Percentiles rank a stretch among this genome's conserved stretches.
phyloP scores from a whole-genome alignment of 2,329 filamentous ascomycete species.

The Cercospora janseana region DNA sequence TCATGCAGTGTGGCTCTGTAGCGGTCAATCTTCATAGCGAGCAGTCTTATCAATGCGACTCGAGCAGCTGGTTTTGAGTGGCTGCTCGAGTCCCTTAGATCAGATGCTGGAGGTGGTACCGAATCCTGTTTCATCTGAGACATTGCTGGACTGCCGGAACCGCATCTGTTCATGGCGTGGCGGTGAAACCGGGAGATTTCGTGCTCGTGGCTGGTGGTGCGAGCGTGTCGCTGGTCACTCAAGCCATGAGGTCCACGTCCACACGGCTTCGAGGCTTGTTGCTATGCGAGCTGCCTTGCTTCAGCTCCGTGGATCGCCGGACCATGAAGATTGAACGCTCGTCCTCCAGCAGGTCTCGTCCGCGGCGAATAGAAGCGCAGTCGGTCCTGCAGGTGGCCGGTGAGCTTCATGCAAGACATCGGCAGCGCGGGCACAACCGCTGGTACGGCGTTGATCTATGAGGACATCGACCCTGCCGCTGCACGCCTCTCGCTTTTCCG shows the following conservation, averaged over 20 bases:
- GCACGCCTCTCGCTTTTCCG: slow-evolving; percentile 3
- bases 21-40: no score
- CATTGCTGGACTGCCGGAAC: slow-evolving; percentile 6
- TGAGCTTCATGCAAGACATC: slow-evolving; percentile 8
- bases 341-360: background rate
- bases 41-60: no score
- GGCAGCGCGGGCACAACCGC: background rate
- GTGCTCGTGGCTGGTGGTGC: slow-evolving; percentile 10
- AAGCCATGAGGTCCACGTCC: background rate
- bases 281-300: background rate
- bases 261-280: background rate
- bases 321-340: background rate
- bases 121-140: slow-evolving; percentile 2
- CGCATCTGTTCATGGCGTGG: slow-evolving; percentile 1
- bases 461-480: background rate
- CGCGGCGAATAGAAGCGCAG: slow-evolving; percentile 3
- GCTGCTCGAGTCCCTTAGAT: no score
- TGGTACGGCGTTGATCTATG: slow-evolving; percentile 1
- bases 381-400: slow-evolving; percentile 9
- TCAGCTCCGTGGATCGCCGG: background rate
- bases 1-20: no score
- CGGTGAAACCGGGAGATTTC: slow-evolving; percentile 9
- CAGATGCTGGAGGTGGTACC: background rate
- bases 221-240: background rate
- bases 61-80: no score